These are phyloP conservation scores for Fragilariopsis cylindrus DNA, from an alignment of 108 stramenopile species.

Conservation along the genomic window DNA sequence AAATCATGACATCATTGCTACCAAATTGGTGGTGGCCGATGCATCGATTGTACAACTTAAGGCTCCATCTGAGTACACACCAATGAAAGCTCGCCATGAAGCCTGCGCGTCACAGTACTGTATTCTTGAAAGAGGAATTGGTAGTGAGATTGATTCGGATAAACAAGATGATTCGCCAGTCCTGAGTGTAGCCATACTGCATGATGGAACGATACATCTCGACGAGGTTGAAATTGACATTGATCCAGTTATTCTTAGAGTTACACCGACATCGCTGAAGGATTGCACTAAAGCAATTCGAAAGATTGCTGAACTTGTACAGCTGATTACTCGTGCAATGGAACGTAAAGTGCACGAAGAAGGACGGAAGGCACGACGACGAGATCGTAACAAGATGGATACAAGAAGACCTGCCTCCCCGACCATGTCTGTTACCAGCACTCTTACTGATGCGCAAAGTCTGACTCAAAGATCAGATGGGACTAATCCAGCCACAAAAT, in stretches of 20 bases:
- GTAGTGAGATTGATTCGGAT: neutral
- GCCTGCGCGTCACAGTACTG: constrained; percentile 37
- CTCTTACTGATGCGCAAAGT: constrained; percentile 10
- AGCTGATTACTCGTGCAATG: constrained; percentile 70
- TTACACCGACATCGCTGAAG: constrained; percentile 71
- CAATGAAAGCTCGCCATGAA: constrained; percentile 35
- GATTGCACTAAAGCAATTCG: constrained; percentile 63
- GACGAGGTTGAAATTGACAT: constrained; percentile 82
- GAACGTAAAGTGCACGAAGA: constrained; percentile 80
- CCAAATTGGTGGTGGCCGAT: constrained; percentile 37
- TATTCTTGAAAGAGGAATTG: constrained; percentile 32
- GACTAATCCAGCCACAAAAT: constrained; percentile 6
- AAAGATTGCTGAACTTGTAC: constrained; percentile 55
- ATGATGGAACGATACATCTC: constrained; percentile 58
- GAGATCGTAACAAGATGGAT: constrained; percentile 32
- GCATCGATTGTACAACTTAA: constrained; percentile 47
- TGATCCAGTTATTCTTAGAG: constrained; percentile 47
- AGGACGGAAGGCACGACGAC: constrained; percentile 57
- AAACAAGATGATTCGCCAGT: constrained; percentile 16
- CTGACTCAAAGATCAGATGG: constrained; percentile 17
- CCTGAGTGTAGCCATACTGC: constrained; percentile 39
- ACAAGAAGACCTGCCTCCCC: constrained; percentile 32
- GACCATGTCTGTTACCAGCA: constrained; percentile 15
- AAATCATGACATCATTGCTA: constrained; percentile 23
- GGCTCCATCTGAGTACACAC: constrained; percentile 38